Evolutionary conservation across 331 rosid species (phyloP), one percentile per base, ranked within the genome.

Genomic region (Malus hybrid): DNA sequence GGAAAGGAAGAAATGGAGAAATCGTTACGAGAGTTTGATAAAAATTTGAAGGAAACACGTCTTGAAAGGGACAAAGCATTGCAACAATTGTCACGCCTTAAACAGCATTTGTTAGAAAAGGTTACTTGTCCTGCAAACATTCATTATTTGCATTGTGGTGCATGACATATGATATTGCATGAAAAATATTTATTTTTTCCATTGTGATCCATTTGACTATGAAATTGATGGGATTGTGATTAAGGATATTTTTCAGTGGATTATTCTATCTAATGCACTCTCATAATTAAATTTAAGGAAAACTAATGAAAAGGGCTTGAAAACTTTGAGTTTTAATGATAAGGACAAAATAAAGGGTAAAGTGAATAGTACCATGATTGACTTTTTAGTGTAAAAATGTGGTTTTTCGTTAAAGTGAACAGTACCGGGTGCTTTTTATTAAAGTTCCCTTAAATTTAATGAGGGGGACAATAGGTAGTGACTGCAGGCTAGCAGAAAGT

Each of bases 41-140:
- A 83, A 69, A 97, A 91, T 75, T 84, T 91, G 83, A 88, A 84
- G 86, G 93, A 87, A 78, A 76, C 90, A 42, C 85, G 78, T 16
- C 76, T 33, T 73, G 95, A 90, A 75, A 92, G 86, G 88, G 97
- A 94, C 81, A 94, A 85, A 83, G 92, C 92, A 48, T 65, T 85
- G 77, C 99, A 86, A 67, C 78, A 88, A 75, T 81, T 94, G 89
- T 60, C 91, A 63, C 97, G 97, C 54, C 99, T 94, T 80, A 94
- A 94, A 84, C 99, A 94, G 73, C 99, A 94, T 86, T 87, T 94
- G 79, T 79, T 94, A 79, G 96, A 94, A 79, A 94, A 94, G 99
- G 99, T 94, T 83, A 59, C 71, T 27, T 67, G n/a, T 32, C 75
- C 57, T 46, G 1, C 39, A 34, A n/a, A 31, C 29, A 72, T 15